These are phyloP conservation scores for Artemisia tridentata DNA, from an alignment of 129 eudicot genomes.

Conservation along the genomic window DNA sequence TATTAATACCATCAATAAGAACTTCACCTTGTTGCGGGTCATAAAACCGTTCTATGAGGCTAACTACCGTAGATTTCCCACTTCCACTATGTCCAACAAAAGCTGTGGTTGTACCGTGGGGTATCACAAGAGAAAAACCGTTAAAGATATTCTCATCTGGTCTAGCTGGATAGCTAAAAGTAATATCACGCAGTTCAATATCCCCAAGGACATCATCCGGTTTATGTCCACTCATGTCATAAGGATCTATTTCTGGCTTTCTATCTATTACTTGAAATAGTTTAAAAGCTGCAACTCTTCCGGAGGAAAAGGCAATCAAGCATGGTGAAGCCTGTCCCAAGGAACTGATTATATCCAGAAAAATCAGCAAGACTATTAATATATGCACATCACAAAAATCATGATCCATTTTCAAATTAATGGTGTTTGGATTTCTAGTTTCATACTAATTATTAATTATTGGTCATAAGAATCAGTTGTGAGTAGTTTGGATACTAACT, in stretches of 20 bases:
- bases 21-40: conserved; percentile 76
- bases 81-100: conserved; percentile 83
- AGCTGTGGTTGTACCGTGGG: conserved; percentile 69
- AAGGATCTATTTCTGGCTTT: conserved; percentile 64
- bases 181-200: conserved; percentile 46
- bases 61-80: conserved; percentile 71
- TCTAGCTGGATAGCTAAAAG: conserved; percentile 72
- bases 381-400: neutral
- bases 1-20: conserved; percentile 54
- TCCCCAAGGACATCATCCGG: conserved; percentile 55
- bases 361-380: neutral
- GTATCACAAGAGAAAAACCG: conserved; percentile 53
- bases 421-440: too few species aligned
- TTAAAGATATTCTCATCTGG: conserved; percentile 53
- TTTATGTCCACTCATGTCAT: conserved; percentile 45
- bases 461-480: too few species aligned
- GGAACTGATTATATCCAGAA: conserved; percentile 38
- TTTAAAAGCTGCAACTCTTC: conserved; percentile 70
- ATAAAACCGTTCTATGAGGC: conserved; percentile 67
- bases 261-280: conserved; percentile 62
- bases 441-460: too few species aligned
- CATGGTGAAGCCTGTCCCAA: conserved; percentile 72
- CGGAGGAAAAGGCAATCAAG: conserved; percentile 65
- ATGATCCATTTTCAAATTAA: neutral
- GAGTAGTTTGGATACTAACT: too few species aligned